These are phyloP conservation scores for Peronospora destructor DNA, from an alignment of 352 stramenopile genomes.

Conservation along the genomic window DNA sequence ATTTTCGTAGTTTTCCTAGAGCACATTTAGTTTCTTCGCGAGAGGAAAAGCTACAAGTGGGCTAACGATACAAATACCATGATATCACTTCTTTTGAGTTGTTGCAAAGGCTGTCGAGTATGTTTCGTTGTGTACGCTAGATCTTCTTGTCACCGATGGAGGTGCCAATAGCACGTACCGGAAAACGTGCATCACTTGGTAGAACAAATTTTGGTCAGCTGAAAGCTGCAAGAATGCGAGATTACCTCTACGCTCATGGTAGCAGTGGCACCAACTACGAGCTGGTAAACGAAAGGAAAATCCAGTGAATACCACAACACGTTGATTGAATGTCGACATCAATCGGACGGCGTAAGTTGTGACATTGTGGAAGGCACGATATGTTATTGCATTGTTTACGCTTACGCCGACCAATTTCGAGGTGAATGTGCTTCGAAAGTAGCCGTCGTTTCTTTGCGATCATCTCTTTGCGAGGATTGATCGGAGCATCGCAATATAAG, in stretches of 20 bases:
- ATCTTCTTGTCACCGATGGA: slow-evolving; percentile 33
- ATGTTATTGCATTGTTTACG: too few species aligned
- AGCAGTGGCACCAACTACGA: too few species aligned
- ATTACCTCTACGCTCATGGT: slow-evolving; percentile 51
- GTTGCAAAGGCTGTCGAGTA: slow-evolving; percentile 7
- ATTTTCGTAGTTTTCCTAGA: slow-evolving; percentile 57
- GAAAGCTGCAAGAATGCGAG: slow-evolving; percentile 68
- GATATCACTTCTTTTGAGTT: slow-evolving; percentile 29
- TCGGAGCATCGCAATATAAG: too few species aligned
- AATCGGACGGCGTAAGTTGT: too few species aligned
- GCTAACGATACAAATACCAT: slow-evolving; percentile 23
- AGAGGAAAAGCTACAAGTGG: slow-evolving; percentile 9
- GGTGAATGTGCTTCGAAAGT: too few species aligned
- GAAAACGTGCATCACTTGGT: slow-evolving; percentile 72
- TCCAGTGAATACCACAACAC: not conserved
- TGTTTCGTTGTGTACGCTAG: too few species aligned
- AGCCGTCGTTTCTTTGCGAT: too few species aligned
- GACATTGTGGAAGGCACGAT: too few species aligned
- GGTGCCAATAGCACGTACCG: slow-evolving; percentile 63
- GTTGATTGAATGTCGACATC: too few species aligned
- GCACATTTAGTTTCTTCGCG: slow-evolving; percentile 51
- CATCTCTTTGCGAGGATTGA: too few species aligned
- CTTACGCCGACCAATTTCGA: too few species aligned
- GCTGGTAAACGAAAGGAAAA: not conserved
- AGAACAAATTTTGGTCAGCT: slow-evolving; percentile 75